Conservation (phyloP, 306 rosid genomes). For the Vachellia pachyceras region DNA sequence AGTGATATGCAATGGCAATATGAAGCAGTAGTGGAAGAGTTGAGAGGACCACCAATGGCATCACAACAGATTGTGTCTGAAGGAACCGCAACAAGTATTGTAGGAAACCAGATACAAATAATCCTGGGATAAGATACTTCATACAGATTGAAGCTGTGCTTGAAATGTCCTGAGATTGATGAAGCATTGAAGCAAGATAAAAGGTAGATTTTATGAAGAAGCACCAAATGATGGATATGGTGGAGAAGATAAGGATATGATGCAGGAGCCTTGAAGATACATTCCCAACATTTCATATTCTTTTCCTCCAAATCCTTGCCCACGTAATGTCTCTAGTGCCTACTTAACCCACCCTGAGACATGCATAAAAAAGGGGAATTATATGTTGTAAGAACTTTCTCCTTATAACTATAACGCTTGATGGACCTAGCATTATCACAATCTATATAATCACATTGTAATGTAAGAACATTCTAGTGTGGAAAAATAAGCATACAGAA, state of each 20-base stretch:
- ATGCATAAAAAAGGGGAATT: background rate
- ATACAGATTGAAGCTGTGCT: constrained; percentile 58
- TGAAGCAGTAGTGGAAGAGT: constrained; percentile 53
- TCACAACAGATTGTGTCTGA: constrained; percentile 71
- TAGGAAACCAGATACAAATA: constrained; percentile 68
- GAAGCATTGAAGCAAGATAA: constrained; percentile 48
- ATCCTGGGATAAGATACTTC: constrained; percentile 66
- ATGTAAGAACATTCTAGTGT: background rate
- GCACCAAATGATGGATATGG: constrained; percentile 62
- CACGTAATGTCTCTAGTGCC: constrained; percentile 85
- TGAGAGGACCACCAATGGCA: constrained; percentile 63
- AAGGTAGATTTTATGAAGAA: constrained; percentile 59
- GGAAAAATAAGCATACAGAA: background rate
- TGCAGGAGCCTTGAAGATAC: constrained; percentile 80
- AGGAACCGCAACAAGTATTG: constrained; percentile 77
- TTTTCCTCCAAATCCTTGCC: constrained; percentile 82
- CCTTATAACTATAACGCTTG: background rate
- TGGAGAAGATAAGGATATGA: constrained; percentile 62
- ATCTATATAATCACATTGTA: no score
- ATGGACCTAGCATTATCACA: background rate
- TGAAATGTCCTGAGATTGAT: constrained; percentile 65
- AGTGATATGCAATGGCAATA: constrained; percentile 56
- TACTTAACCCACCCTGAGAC: constrained; percentile 77
- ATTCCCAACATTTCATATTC: constrained; percentile 66
- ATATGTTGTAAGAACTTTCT: background rate